Evolutionary conservation across 176 grass and related monocot genomes (phyloP), one percentile per base, ranked within the genome.

Genomic region (Carex cristatella): DNA sequence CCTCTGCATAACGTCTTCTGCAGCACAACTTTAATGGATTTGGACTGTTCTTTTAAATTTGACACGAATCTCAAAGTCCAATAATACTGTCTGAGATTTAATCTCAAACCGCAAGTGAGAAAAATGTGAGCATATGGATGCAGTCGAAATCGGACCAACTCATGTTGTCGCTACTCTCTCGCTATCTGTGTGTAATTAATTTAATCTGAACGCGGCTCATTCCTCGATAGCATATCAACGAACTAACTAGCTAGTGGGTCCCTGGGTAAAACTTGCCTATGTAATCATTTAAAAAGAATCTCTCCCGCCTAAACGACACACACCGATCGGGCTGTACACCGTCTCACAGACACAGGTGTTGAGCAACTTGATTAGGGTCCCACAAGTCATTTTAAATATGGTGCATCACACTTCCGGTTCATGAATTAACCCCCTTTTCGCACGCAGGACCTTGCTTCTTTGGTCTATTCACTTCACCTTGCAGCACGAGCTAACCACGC

Each of bases 401-500:
- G 64, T 33, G 31, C 65, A 37, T 10, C 30, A 66, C 63, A 66
- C 63, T 33, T 67, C 28, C n/a, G 71, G 71, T 51, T 3, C 42
- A 76, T 7, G 71, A 30, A 76, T 13, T 28, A 75, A 54, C 30
- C 7, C 58, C 71, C 12, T 53, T 76, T 71, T 5, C 71, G 68
- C 19, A 19, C 68, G 38, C 68, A 35, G 5, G 68, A 35, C 37
- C 68, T 76, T 76, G 71, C 48, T 46, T 53, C 37, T 76, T 31
- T 19, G 71, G 64, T 76, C 48, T 31, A 28, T 7, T 30, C 42
- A 13, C 70, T 74, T 74, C 44, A 13, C 70, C 10, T 53, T 49
- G 51, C 42, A 81, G 57, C 89, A 44, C 54, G 75, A 76, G 60
- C 60, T 10, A 64, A 28, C 68, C 60, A 79, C 44, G 7, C 49